Conservation (phyloP, 768 basidiomycete species). For the Lactarius quietus region DNA sequence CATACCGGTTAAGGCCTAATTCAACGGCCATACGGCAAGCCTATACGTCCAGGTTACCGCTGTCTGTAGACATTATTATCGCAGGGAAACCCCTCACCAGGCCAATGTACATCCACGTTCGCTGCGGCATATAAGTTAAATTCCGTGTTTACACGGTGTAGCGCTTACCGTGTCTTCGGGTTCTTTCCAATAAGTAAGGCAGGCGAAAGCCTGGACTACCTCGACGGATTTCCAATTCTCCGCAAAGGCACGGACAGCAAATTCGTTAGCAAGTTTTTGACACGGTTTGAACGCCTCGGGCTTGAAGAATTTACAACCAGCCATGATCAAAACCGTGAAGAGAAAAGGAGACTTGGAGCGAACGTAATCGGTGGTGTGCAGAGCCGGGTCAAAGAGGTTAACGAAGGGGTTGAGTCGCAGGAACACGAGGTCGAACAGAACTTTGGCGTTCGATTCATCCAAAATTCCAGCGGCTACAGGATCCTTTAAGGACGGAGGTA, state of each 20-base stretch:
- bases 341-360: conserved; percentile 78
- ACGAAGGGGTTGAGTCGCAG: conserved; percentile 85
- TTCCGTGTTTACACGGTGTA: conserved; percentile 12
- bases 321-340: conserved; percentile 82
- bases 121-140: conserved; percentile 38
- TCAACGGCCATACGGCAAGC: conserved; percentile 89
- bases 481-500: conserved; percentile 45
- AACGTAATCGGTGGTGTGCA: conserved; percentile 78
- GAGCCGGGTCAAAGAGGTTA: conserved; percentile 81
- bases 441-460: conserved; percentile 62
- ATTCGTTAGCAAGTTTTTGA: conserved; percentile 67
- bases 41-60: conserved; percentile 34
- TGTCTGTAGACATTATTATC: conserved; percentile 8
- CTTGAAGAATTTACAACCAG: conserved; percentile 79
- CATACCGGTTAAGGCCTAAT: conserved; percentile 70
- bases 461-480: conserved; percentile 71
- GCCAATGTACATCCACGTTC: conserved; percentile 86
- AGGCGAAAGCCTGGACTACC: conserved; percentile 85
- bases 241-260: conserved; percentile 73
- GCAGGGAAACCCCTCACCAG: conserved; percentile 49
- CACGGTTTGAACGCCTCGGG: conserved; percentile 63
- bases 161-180: conserved; percentile 72
- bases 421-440: conserved; percentile 76
- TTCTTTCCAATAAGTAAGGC: conserved; percentile 87
- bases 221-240: conserved; percentile 80